phyloP scores from a whole-genome alignment of 2,329 filamentous ascomycete species.

The Calonectria crousiana region DNA sequence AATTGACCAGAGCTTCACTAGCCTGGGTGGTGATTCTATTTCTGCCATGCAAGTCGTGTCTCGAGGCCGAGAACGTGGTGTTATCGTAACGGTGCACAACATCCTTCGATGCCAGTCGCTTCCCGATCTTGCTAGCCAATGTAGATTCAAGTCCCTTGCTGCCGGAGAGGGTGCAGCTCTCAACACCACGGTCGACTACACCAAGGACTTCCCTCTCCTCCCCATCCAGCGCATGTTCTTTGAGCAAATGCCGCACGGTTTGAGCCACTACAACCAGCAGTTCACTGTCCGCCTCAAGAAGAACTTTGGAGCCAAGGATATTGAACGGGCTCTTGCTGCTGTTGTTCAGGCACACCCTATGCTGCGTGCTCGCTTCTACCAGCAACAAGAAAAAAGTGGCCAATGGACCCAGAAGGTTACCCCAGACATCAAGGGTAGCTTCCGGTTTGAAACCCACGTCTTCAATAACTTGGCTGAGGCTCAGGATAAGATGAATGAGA shows the following conservation, averaged over 20 bases:
- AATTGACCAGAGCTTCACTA: slow-evolving; percentile 61
- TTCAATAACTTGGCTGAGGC: neutral
- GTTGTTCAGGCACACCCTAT: slow-evolving; percentile 16
- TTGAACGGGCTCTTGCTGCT: neutral
- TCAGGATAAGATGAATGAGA: neutral
- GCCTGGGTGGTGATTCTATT: slow-evolving; percentile 62
- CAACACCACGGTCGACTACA: neutral
- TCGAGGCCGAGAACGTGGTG: slow-evolving; percentile 4
- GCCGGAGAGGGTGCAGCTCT: neutral
- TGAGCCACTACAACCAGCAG: slow-evolving; percentile 17
- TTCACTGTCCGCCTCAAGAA: slow-evolving; percentile 14
- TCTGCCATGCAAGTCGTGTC: slow-evolving; percentile 50
- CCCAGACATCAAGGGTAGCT: neutral
- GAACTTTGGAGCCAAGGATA: neutral
- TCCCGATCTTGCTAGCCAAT: neutral
- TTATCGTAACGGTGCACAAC: slow-evolving; percentile 14
- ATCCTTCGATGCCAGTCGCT: slow-evolving; percentile 26
- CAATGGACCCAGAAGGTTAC: slow-evolving; percentile 1
- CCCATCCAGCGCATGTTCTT: slow-evolving; percentile 21
- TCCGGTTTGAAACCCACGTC: neutral
- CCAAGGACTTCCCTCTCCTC: slow-evolving; percentile 10
- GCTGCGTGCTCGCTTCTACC: slow-evolving; percentile 19
- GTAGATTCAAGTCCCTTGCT: neutral
- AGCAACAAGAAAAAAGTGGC: neutral
- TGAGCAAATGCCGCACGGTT: neutral